A percentile compares a stretch with the other conserved stretches of the same genome.
Evolutionary conservation across 805 yeast genomes (phyloP).

Genomic region (Phaffomyces thermotolerans): DNA sequence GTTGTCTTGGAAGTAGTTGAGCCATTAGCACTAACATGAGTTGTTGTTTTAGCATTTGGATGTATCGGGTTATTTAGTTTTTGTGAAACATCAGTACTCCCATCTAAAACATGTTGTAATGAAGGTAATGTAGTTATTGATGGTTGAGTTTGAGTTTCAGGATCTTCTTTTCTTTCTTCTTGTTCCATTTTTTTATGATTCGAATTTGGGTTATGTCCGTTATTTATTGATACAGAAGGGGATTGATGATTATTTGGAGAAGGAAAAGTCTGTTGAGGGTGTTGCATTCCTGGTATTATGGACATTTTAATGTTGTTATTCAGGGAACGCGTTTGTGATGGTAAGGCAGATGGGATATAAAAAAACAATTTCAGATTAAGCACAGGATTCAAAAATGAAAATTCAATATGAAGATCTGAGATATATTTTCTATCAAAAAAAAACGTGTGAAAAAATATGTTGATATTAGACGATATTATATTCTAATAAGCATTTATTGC

Average conservation of each 20-base stretch:
- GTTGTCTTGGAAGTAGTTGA: conserved; percentile 59
- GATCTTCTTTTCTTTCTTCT: not conserved
- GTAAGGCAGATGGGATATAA: too few relatives aligned
- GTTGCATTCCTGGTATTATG: conserved; percentile 5
- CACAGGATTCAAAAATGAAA: too few relatives aligned
- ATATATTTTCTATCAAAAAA: too few relatives aligned
- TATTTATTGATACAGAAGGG: not conserved
- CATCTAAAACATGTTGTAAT: not conserved
- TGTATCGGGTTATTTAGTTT: conserved; percentile 13
- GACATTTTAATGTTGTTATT: too few relatives aligned
- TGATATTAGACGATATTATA: too few relatives aligned
- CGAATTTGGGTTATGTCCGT: too few relatives aligned
- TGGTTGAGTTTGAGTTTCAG: not conserved
- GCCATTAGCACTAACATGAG: conserved; percentile 47
- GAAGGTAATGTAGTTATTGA: not conserved
- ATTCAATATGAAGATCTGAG: too few relatives aligned
- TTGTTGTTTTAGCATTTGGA: conserved; percentile 58
- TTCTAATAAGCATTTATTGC: too few relatives aligned
- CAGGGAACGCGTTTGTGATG: too few relatives aligned
- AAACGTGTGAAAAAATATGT: too few relatives aligned
- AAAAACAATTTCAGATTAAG: too few relatives aligned
- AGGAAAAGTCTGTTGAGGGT: conserved; percentile 2
- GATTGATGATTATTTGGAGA: not conserved
- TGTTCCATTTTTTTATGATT: not conserved
- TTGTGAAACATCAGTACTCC: not conserved